phyloP scores from a whole-genome alignment of 805 yeast genomes.

The Saccharomycopsis oosterbeekiorum region DNA sequence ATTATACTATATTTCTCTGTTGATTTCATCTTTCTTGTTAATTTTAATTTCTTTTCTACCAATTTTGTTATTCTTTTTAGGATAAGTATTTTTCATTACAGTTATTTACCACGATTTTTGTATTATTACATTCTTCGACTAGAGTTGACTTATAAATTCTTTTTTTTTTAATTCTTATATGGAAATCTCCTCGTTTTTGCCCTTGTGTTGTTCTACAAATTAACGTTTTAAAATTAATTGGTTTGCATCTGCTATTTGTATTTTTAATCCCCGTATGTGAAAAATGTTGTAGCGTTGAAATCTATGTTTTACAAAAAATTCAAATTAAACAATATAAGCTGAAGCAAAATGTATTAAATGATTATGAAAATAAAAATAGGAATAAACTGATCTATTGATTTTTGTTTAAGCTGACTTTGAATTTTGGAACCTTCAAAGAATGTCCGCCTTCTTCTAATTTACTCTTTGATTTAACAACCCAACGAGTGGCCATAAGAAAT shows the following conservation, averaged over 20 bases:
- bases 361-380: too few species aligned
- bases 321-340: background rate
- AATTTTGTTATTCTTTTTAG: background rate
- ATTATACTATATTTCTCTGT: background rate
- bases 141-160: too few species aligned
- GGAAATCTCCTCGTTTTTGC: too few species aligned
- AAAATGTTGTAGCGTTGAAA: too few species aligned
- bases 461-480: slow-evolving; percentile 31
- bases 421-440: slow-evolving; percentile 16
- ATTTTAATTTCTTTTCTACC: background rate
- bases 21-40: background rate
- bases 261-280: too few species aligned
- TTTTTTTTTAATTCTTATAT: background rate
- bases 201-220: background rate
- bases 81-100: background rate
- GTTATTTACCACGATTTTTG: too few species aligned
- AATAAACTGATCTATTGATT: background rate
- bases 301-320: background rate
- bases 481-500: slow-evolving; percentile 30
- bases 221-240: too few species aligned
- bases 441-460: slow-evolving; percentile 30
- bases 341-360: background rate
- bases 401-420: slow-evolving; percentile 12
- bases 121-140: too few species aligned
- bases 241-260: too few species aligned